Percentiles rank a stretch among this genome's conserved stretches.
phyloP scores from a whole-genome alignment of 805 yeast species.

The Yarrowia divulgata region DNA sequence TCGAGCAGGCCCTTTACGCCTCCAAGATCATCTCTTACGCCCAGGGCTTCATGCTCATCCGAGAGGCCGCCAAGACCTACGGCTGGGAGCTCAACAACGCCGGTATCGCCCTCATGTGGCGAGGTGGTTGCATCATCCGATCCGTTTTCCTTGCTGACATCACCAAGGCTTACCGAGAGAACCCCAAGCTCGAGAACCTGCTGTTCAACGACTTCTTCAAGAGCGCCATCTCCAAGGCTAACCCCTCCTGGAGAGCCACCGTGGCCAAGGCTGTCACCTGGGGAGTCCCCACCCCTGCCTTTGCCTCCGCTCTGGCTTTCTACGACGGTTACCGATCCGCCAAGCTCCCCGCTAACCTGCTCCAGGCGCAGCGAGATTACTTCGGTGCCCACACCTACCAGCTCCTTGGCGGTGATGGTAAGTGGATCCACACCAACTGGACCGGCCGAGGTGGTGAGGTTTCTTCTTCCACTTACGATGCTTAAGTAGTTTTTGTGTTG shows the following conservation, averaged over 20 bases:
- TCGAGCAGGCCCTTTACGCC: constrained; percentile 98
- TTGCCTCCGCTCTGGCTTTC: constrained; percentile 95
- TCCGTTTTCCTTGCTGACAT: constrained; percentile 97
- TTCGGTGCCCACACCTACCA: constrained; percentile 99
- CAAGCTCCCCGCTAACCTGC: constrained; percentile 93
- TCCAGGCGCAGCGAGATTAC: constrained; percentile 99
- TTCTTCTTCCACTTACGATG: constrained; percentile 92
- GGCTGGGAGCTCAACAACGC: constrained; percentile 98
- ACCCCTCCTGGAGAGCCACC: constrained; percentile 92
- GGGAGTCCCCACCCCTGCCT: constrained; percentile 98
- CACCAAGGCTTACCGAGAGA: constrained; percentile 92
- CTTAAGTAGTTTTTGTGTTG: constrained; percentile 56
- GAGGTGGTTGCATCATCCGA: constrained; percentile 99
- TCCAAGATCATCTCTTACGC: constrained; percentile 98
- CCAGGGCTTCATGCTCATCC: constrained; percentile 99
- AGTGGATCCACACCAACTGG: constrained; percentile 97
- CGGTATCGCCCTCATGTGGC: constrained; percentile 99
- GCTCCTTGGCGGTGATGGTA: constrained; percentile 81
- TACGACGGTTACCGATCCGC: constrained; percentile 99
- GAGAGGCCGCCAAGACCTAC: constrained; percentile 97
- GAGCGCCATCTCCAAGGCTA: constrained; percentile 90
- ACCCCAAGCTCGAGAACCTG: constrained; percentile 93
- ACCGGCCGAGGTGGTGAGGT: constrained; percentile 99
- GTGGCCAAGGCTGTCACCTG: constrained; percentile 75
- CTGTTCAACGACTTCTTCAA: constrained; percentile 95